Evolutionary conservation across 2,329 filamentous ascomycete species (phyloP).

Genomic region (Neofusicoccum kwambonambiense): DNA sequence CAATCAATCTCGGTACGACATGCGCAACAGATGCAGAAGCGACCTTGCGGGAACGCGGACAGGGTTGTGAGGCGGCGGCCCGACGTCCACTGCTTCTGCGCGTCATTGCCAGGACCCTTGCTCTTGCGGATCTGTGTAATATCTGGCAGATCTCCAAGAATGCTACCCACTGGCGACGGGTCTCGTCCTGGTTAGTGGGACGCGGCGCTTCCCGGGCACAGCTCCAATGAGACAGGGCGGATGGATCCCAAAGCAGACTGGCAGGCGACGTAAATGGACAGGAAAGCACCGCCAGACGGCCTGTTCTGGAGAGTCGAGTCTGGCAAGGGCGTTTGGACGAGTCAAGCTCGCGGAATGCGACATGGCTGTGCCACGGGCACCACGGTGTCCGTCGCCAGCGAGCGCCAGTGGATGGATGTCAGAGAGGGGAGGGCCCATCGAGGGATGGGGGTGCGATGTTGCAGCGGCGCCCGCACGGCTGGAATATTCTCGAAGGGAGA

Average conservation of each 20-base stretch:
- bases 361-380: neutral
- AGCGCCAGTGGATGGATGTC: neutral
- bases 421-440: neutral
- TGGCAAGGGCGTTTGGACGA: neutral
- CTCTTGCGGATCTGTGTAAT: constrained; percentile 11
- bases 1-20: constrained; percentile 16
- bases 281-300: neutral
- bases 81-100: constrained; percentile 10
- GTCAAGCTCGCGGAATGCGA: constrained; percentile 5
- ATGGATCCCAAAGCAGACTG: neutral
- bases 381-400: neutral
- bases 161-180: neutral
- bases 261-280: neutral
- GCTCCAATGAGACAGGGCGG: neutral
- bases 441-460: neutral
- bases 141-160: constrained; percentile 12
- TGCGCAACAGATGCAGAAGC: constrained; percentile 15
- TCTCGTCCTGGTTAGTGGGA: constrained; percentile 16
- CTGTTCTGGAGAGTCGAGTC: neutral
- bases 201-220: neutral
- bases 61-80: constrained; percentile 6
- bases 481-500: constrained; percentile 13
- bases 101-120: constrained; percentile 13
- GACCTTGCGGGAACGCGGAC: constrained; percentile 7
- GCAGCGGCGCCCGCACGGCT: neutral